Conservation (phyloP, 768 basidiomycete genomes). For the Melanogaster broomeanus region DNA sequence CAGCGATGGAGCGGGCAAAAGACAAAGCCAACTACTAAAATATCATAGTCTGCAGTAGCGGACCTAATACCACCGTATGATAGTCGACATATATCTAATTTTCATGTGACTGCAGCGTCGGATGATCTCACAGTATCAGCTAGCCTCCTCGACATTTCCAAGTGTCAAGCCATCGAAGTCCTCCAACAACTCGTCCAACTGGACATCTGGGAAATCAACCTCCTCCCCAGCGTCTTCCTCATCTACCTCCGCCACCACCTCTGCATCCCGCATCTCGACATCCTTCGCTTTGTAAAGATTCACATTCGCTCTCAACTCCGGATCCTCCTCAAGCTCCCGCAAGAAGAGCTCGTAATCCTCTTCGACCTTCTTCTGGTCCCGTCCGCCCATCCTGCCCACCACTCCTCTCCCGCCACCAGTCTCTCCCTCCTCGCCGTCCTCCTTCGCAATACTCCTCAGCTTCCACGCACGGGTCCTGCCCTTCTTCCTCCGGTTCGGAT, state of each 20-base stretch:
- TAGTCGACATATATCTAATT: no score
- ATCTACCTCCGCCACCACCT: constrained; percentile 22
- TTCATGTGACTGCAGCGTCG: no score
- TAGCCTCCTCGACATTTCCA: constrained; percentile 36
- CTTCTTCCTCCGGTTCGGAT: constrained; percentile 93
- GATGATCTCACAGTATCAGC: no score
- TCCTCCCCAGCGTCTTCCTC: constrained; percentile 63
- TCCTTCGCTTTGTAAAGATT: constrained; percentile 81
- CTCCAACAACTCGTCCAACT: constrained; percentile 84
- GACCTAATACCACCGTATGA: no score
- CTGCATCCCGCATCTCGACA: constrained; percentile 51
- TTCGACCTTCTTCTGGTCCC: constrained; percentile 91
- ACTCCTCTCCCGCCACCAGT: constrained; percentile 77
- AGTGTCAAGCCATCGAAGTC: constrained; percentile 92
- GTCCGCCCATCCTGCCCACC: constrained; percentile 87
- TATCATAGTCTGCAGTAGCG: no score
- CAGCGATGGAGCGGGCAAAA: constrained; percentile 36
- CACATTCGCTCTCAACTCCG: constrained; percentile 82
- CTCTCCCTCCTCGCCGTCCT: constrained; percentile 85
- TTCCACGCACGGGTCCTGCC: constrained; percentile 82
- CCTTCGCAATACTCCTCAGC: constrained; percentile 89
- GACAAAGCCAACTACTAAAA: constrained; percentile 23
- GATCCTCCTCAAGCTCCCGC: constrained; percentile 92
- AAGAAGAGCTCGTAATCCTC: constrained; percentile 97
- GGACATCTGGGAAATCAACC: constrained; percentile 85